Evolutionary conservation across 2,329 filamentous ascomycete genomes (phyloP), one percentile per base, ranked within the genome.

Genomic region (Tothia fuscella): DNA sequence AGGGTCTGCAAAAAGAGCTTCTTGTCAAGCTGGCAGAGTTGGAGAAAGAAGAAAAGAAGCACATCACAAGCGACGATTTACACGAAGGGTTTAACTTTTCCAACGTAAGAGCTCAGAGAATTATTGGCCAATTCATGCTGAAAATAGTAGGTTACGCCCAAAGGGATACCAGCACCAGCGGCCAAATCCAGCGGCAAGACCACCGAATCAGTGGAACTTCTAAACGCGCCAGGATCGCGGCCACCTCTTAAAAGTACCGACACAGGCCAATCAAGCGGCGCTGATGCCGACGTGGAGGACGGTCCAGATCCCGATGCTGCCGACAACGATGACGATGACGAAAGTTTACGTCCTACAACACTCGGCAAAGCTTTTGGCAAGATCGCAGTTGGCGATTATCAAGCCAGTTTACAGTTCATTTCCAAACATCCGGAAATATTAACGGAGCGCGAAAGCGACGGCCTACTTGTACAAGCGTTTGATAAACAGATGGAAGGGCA

Each of bases 41-140:
- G 30, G 84, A 96, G 65, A 82, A 79, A 59, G 82, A 91, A 50
- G 88, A 94, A 51, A 67, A 72, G 46, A 76, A 74, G 57, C 95
- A 96, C 66, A 98, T 98, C 49, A 98, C 91, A 9, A 96, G 88
- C 56, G 88, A 94, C 50, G 73, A 76, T 50, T 77, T 93, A 52
- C 82, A 88, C 54, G 87, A 81, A 2, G 91, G 91, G 5, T 98
- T 98, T 58, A 79, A 93, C 62, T 89, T 78, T 59, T 93, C 88
- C 2, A 74, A 82, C 50, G 77, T 98, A 41, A 10, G 10, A 42
- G 5, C 19, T 7, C 16, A 33, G 6, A 3, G 7, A 6, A 13
- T 24, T 35, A 20, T 13, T 13, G 19, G 6, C 14, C n/a, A n/a
- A 3, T 14, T 34, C 38, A 38, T 28, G 3, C 2, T 9, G 4